Conservation (phyloP, 2,329 filamentous ascomycete species). For the Beauveria sp. region DNA sequence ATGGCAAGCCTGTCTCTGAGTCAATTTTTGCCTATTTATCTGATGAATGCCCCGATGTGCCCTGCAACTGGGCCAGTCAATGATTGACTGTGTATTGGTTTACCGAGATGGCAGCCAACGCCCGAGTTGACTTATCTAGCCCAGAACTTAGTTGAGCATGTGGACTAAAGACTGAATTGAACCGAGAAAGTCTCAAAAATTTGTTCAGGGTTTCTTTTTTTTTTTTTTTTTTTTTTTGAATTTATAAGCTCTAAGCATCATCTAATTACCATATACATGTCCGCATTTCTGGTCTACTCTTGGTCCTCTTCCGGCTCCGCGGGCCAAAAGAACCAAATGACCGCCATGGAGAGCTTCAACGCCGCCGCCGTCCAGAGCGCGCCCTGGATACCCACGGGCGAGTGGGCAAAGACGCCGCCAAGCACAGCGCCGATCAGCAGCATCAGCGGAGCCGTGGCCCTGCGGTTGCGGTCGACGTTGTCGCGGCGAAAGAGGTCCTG, state of each 20-base stretch:
- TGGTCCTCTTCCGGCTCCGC: slow-evolving; percentile 30
- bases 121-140: too few species aligned
- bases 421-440: slow-evolving; percentile 41
- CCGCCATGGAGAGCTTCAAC: slow-evolving; percentile 48
- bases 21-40: too few species aligned
- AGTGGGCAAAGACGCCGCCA: slow-evolving; percentile 43
- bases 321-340: slow-evolving; percentile 56
- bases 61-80: too few species aligned
- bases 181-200: background rate
- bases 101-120: too few species aligned
- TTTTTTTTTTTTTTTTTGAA: background rate
- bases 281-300: background rate
- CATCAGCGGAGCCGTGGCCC: slow-evolving; percentile 40
- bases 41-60: too few species aligned
- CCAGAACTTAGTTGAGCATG: too few species aligned
- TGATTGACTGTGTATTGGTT: too few species aligned
- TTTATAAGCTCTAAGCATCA: background rate
- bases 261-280: background rate
- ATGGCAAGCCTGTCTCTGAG: too few species aligned
- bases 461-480: slow-evolving; percentile 44
- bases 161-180: background rate
- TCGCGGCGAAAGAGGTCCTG: slow-evolving; percentile 34
- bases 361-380: slow-evolving; percentile 52
- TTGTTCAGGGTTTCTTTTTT: background rate
- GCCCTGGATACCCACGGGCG: slow-evolving; percentile 38